Percentiles rank a stretch among this genome's conserved stretches.
Conservation (phyloP, 495 filamentous ascomycete species). For the Aspergillus steynii region DNA sequence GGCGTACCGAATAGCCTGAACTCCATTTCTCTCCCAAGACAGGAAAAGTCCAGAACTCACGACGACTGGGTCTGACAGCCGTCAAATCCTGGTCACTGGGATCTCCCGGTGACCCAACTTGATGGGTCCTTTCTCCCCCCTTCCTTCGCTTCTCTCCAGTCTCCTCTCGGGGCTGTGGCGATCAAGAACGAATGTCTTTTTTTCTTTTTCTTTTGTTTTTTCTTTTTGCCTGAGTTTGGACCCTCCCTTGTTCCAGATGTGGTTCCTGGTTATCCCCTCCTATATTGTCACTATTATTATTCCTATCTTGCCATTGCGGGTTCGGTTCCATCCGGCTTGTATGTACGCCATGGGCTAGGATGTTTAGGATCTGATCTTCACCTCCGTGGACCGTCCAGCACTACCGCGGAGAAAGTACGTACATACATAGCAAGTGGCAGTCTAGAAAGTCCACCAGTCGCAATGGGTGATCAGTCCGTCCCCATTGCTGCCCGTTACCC, state of each 20-base stretch:
- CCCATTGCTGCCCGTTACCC: not conserved
- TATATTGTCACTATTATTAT: not conserved
- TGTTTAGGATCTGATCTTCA: not conserved
- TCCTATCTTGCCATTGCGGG: slow-evolving; percentile 2
- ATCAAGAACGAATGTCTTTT: slow-evolving; percentile 23
- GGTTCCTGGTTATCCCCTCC: not conserved
- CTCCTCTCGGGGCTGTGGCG: slow-evolving; percentile 29
- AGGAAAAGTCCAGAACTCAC: slow-evolving; percentile 22
- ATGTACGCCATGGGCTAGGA: not conserved
- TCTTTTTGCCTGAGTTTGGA: not conserved
- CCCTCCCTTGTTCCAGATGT: not conserved
- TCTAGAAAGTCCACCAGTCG: not conserved
- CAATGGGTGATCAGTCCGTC: not conserved
- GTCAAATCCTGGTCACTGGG: slow-evolving; percentile 39
- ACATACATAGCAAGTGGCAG: too few relatives aligned
- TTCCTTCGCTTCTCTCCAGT: not conserved
- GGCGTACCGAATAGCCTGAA: not conserved
- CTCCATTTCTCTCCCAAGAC: slow-evolving; percentile 1
- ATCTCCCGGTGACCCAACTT: slow-evolving; percentile 32
- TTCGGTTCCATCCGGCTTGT: slow-evolving; percentile 7
- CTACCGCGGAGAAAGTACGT: too few relatives aligned
- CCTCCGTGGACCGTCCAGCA: too few relatives aligned
- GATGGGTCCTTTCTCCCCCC: slow-evolving; percentile 20
- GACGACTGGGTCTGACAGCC: slow-evolving; percentile 32
- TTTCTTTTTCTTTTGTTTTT: slow-evolving; percentile 10